Evolutionary conservation across 192 early-diverging fungal species (phyloP).

Genomic region (Helicostylum pulchrum): DNA sequence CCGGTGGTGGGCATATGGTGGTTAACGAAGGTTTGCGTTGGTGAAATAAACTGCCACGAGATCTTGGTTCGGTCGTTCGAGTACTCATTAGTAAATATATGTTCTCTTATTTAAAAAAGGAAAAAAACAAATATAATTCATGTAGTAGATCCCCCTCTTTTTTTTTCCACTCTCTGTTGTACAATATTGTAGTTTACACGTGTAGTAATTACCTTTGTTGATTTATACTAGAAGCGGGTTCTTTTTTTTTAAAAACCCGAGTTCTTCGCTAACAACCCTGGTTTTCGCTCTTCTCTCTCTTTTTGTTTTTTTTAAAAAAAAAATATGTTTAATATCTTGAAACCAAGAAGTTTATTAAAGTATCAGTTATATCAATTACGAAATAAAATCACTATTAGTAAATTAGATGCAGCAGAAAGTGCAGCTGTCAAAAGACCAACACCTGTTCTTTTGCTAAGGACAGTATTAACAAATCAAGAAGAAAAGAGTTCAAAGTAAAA

Average conservation of each 20-base stretch:
- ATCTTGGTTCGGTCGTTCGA: too few relatives aligned
- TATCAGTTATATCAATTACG: neutral
- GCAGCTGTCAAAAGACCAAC: slow-evolving; percentile 1
- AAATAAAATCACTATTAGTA: slow-evolving; percentile 1
- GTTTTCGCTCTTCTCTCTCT: neutral
- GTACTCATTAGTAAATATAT: too few relatives aligned
- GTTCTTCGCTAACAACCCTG: neutral
- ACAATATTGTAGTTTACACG: too few relatives aligned
- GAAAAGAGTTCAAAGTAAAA: neutral
- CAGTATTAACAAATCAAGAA: slow-evolving; percentile 2
- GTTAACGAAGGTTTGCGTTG: slow-evolving; percentile 22
- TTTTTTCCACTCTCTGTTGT: too few relatives aligned
- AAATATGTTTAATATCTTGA: neutral
- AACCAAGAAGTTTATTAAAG: neutral
- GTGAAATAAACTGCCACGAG: neutral
- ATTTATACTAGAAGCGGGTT: too few relatives aligned
- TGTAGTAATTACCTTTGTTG: too few relatives aligned
- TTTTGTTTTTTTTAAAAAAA: neutral
- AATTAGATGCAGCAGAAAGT: slow-evolving; percentile 7
- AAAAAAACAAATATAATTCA: too few relatives aligned
- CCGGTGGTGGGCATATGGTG: slow-evolving; percentile 6
- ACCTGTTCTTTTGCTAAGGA: slow-evolving; percentile 4
- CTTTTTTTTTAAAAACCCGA: too few relatives aligned
- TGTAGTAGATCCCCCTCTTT: too few relatives aligned
- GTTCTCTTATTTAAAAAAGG: too few relatives aligned